Evolutionary conservation across 495 filamentous ascomycete genomes (phyloP).

Genomic region (Penicillium taxi): DNA sequence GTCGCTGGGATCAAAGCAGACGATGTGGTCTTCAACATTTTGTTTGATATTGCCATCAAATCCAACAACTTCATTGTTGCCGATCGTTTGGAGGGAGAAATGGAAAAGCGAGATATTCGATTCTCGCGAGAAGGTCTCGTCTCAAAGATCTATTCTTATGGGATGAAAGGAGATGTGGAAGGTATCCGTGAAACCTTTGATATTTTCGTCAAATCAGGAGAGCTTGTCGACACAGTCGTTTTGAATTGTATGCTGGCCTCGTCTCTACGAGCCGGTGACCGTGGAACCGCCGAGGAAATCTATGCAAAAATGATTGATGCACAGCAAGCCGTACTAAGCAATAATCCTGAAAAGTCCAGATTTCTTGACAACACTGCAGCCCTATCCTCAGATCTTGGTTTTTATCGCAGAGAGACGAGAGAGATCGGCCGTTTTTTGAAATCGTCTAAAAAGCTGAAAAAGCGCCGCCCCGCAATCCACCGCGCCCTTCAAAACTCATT

Average conservation of each 20-base stretch:
- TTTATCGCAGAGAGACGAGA: constrained; percentile 24
- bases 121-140: constrained; percentile 71
- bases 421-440: constrained; percentile 33
- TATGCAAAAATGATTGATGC: constrained; percentile 68
- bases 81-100: constrained; percentile 76
- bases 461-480: constrained; percentile 23
- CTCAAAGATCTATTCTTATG: constrained; percentile 73
- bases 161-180: constrained; percentile 58
- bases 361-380: not conserved
- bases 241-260: constrained; percentile 79
- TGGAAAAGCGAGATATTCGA: constrained; percentile 54
- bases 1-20: constrained; percentile 55
- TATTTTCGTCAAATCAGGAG: constrained; percentile 67
- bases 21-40: constrained; percentile 76
- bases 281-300: constrained; percentile 61
- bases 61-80: constrained; percentile 73
- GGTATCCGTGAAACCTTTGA: constrained; percentile 64
- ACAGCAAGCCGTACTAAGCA: not conserved
- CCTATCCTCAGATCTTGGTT: constrained; percentile 21
- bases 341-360: not conserved
- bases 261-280: constrained; percentile 64
- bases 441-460: constrained; percentile 22
- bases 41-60: constrained; percentile 83
- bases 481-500: constrained; percentile 32
- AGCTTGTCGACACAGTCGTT: constrained; percentile 80